Evolutionary conservation across 306 rosid genomes (phyloP), one percentile per base, ranked within the genome.

Genomic region (Pyrus communis): DNA sequence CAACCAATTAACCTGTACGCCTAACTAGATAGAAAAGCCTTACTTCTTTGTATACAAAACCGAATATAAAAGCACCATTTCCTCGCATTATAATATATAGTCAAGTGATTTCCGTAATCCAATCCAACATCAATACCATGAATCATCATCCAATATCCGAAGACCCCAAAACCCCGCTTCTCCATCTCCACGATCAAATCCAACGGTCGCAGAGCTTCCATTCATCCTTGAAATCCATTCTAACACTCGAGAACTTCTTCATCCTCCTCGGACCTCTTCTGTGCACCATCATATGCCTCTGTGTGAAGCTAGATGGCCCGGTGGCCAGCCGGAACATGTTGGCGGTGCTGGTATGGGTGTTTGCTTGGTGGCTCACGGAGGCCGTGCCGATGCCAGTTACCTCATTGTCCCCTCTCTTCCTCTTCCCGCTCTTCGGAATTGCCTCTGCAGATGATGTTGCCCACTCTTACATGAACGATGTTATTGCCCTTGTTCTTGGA

Each of bases 351-450:
- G 93, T 80, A 10, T 94, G 97, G 98, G 77, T 94, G 1, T 91
- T 94, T 67, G 42, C 86, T 0, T 91, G 98, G 98, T 94, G 97
- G 98, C 27, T 25, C 27, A 25, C 27, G 27, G 27, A 25, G 27
- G 27, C 25, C 4, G 85, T 93, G 23, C 97, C 96, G 3, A 84
- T 91, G 75, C 96, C 98, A 3, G 77, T 93, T 10, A 91, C 98
- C 52, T 89, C 98, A 52, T 79, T 93, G 96, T 71, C 93, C 11
- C 98, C 97, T 0, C 75, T 93, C 49, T 93, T 93, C 43, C 88
- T 93, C n/a, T 86, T 89, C 57, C 98, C 98, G 0, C 35, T 93
- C n/a, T 89, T 93, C 22, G 96, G 96, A 1, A 87, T 93, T 4
- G 62, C 89, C 35, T 79, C 93, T 5, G 88, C 97, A 19, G 97